These are phyloP conservation scores for Aspergillus terreus DNA, from an alignment of 2,329 filamentous ascomycete species.

Conservation along the genomic window DNA sequence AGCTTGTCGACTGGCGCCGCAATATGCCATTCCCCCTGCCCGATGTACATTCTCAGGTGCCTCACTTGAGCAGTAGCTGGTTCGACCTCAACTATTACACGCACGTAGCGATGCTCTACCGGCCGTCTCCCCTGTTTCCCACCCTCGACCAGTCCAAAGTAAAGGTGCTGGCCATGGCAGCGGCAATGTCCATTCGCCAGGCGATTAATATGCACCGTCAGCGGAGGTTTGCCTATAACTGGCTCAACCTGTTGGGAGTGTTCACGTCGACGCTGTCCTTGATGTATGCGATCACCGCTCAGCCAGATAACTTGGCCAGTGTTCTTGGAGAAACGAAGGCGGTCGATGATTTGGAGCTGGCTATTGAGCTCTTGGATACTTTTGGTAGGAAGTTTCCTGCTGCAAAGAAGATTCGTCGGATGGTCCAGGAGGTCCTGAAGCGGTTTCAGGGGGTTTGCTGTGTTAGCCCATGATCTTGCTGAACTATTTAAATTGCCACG, in stretches of 20 bases:
- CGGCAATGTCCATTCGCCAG: slow-evolving; percentile 43
- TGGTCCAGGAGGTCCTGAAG: slow-evolving; percentile 15
- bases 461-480: not conserved
- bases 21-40: slow-evolving; percentile 45
- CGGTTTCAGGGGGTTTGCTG: not conserved
- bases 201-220: slow-evolving; percentile 39
- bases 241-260: slow-evolving; percentile 40
- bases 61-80: slow-evolving; percentile 44
- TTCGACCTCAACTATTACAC: slow-evolving; percentile 50
- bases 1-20: slow-evolving; percentile 45
- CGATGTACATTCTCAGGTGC: slow-evolving; percentile 36
- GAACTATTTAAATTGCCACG: not conserved
- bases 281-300: slow-evolving; percentile 43
- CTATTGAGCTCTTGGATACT: slow-evolving; percentile 16
- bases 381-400: slow-evolving; percentile 23
- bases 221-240: slow-evolving; percentile 41
- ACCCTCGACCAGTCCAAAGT: slow-evolving; percentile 33
- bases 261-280: slow-evolving; percentile 44
- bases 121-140: slow-evolving; percentile 43
- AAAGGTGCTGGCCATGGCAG: slow-evolving; percentile 37
- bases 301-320: slow-evolving; percentile 26
- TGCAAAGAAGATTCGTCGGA: slow-evolving; percentile 18
- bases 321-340: slow-evolving; percentile 14
- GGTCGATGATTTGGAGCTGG: slow-evolving; percentile 18
- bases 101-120: slow-evolving; percentile 44